These are phyloP conservation scores for Phytopythium oedochilum DNA, from an alignment of 352 stramenopile genomes.

Conservation along the genomic window DNA sequence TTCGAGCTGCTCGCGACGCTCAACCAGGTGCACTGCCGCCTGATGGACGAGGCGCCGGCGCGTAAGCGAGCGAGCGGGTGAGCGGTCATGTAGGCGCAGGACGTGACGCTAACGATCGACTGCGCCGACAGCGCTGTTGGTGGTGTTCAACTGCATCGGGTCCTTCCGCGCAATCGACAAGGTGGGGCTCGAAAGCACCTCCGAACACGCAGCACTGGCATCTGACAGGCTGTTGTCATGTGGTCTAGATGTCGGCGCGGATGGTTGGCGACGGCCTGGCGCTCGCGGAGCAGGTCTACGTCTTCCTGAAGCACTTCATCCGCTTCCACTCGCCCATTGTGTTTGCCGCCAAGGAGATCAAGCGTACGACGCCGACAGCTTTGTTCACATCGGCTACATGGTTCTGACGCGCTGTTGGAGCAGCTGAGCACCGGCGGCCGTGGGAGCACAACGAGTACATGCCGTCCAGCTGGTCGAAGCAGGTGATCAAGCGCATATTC, in stretches of 20 bases:
- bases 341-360: slow-evolving; percentile 42
- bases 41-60: slow-evolving; percentile 36
- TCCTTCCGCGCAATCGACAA: slow-evolving; percentile 73
- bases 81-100: no score
- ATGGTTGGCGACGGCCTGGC: slow-evolving; percentile 47
- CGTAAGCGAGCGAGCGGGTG: slow-evolving; percentile 20
- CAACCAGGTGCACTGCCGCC: slow-evolving; percentile 63
- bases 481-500: slow-evolving; percentile 63
- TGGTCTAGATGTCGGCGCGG: slow-evolving; percentile 47
- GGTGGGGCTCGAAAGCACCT: slow-evolving; percentile 9
- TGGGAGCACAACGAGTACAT: slow-evolving; percentile 57
- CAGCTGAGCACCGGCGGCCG: slow-evolving; percentile 14
- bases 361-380: slow-evolving; percentile 15
- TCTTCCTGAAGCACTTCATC: slow-evolving; percentile 67
- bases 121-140: slow-evolving; percentile 31
- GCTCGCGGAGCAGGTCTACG: slow-evolving; percentile 55
- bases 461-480: slow-evolving; percentile 55
- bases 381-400: not conserved
- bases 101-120: not conserved
- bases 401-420: slow-evolving; percentile 1
- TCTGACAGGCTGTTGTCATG: not conserved
- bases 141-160: slow-evolving; percentile 57
- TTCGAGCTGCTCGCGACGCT: slow-evolving; percentile 74
- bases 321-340: slow-evolving; percentile 67
- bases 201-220: no score